Base-by-base conservation (phyloP, 1,139 yeast species). In the Hemisphaericaspora lyxosophila region DNA sequence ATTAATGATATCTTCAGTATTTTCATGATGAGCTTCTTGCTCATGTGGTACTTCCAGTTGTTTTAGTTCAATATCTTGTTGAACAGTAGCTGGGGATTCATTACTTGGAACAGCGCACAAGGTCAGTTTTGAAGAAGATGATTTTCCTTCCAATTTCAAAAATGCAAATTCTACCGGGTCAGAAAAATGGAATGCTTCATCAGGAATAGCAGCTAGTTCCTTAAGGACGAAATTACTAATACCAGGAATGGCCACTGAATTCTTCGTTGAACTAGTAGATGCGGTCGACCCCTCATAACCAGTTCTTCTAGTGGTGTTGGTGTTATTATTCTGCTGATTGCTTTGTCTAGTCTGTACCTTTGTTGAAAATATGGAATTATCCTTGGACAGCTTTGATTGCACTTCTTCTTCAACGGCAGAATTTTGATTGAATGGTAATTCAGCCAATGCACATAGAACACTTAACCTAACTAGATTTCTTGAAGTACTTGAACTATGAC, bases 171-270 rank as follows among this genome's bases (percentile, higher is more conserved):
- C 76, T n/a, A 89, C 69, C 0, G 96, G 96, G 45, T 67, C 64
- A 20, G 77, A 82, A 19, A 76, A 81, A 27, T 73, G 78, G 33
- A 75, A 67, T 1, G 82, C 68, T 42, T 83, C 90, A 55, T 88
- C 96, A 0, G 96, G 90, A 34, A 88, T 81, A 2, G 84, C 83
- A 1, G 92, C 90, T 38, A 86, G 69, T 51, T 82, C 87, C 34
- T 80, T 82, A 35, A 85, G 75, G 2, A 80, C 83, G 38, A 70
- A 70, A 38, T 71, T 73, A 41, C 84, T 77, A 34, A 82, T 76
- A 4, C 88, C 89, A 0, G 85, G 84, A 42, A 78, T 78, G 5
- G 65, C 76, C 39, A 59, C 71, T 1, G 75, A 69, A 36, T 60
- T 59, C 24, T 56, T 51, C 1, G 67, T 54, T 8, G 51, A 41